Percentiles rank a stretch among this genome's conserved stretches.
These are phyloP conservation scores for Gaeumannomyces tritici DNA, from an alignment of 2,329 filamentous ascomycete genomes.

Conservation along the genomic window DNA sequence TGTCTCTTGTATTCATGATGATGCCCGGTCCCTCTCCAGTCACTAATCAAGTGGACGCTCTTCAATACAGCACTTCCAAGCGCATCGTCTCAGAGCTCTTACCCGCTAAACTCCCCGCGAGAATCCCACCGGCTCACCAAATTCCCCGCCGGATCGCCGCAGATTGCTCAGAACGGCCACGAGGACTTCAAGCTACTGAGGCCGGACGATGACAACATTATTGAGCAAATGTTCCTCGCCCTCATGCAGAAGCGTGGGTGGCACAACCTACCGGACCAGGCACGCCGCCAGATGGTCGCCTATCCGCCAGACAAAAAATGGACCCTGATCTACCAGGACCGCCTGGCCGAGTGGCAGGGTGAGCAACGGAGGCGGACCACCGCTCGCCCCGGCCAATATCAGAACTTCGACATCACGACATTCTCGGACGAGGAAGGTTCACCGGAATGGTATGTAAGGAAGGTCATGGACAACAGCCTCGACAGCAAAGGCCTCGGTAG, in stretches of 20 bases:
- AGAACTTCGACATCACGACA: conserved; percentile 59
- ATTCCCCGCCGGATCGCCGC: conserved; percentile 28
- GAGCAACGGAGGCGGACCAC: conserved; percentile 82
- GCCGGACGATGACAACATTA: conserved; percentile 70
- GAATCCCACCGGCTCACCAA: conserved; percentile 50
- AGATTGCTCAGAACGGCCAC: conserved; percentile 19
- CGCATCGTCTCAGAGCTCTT: conserved; percentile 47
- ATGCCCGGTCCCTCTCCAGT: background rate
- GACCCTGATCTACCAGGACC: conserved; percentile 93
- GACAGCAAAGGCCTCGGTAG: conserved; percentile 86
- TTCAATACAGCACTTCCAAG: conserved; percentile 45
- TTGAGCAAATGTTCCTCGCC: conserved; percentile 85
- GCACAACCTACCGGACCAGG: conserved; percentile 94
- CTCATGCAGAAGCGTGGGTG: conserved; percentile 97
- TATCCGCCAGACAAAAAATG: conserved; percentile 95
- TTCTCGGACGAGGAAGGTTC: conserved; percentile 90
- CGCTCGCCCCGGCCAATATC: conserved; percentile 60
- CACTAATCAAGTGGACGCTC: conserved; percentile 21
- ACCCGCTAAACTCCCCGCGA: conserved; percentile 38
- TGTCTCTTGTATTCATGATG: no score
- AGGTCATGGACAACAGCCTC: conserved; percentile 91
- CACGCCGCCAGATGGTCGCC: conserved; percentile 88
- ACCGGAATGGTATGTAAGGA: conserved; percentile 96
- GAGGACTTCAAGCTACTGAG: conserved; percentile 56
- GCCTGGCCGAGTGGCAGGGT: conserved; percentile 84